Evolutionary conservation across 257 asterid species (phyloP), one percentile per base, ranked within the genome.

Genomic region (Solanum megistacrolobum): DNA sequence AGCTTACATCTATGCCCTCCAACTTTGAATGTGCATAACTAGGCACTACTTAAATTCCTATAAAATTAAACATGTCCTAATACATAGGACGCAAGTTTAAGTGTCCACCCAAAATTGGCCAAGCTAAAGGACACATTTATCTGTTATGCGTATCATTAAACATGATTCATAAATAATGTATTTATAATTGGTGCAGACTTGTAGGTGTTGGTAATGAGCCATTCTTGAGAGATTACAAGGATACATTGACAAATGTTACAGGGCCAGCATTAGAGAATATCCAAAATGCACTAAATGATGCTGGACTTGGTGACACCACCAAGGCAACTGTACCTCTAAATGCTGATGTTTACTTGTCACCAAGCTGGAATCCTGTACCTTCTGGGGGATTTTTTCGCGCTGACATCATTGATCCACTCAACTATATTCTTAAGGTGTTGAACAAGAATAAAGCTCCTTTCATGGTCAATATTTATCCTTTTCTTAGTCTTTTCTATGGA

Each of bases 141-240:
- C 4, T 52, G 62, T 55, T 18, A 55, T 55, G 65, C 1, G 4
- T 6, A 31, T 38, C 16, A 38, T 31, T 43, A 14, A 20, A 7
- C 29, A 21, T 35, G 31, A 5, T 39, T 52, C 8, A 43, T 39
- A 27, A 66, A 41, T 14, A 69, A 11, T 38, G 39, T 46, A 23
- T 25, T 74, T 74, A 31, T 29, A 29, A 16, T 29, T 39, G 76
- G 65, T 25, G 52, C 83, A 88, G 90, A 31, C 88, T 69, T 31
- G 89, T 91, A 20, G 93, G 89, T 21, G 87, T 91, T 35, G 93
- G 93, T 6, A 91, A 91, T 66, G 93, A 91, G 88, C 92, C 93
- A 8, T 87, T 90, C 66, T 91, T 91, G 31, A 75, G 52, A 25
- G 78, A 85, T 60, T 91, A 88, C 89, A 83, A 89, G 25, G 88